These are phyloP conservation scores for Cytospora schulzeri DNA, from an alignment of 2,329 filamentous ascomycete species.

Conservation along the genomic window DNA sequence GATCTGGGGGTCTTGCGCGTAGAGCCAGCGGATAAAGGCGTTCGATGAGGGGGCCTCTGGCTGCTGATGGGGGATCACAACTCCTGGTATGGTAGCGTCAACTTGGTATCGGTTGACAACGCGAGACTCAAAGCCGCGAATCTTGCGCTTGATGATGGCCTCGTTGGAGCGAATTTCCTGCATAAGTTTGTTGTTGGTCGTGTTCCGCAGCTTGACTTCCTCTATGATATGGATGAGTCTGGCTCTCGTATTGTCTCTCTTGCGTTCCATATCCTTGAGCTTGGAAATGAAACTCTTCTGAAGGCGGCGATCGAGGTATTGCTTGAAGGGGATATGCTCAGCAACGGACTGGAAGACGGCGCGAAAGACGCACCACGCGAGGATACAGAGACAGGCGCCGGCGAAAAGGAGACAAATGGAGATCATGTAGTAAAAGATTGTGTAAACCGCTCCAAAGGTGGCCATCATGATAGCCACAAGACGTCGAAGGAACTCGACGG, in stretches of 20 bases:
- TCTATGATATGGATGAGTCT: background rate
- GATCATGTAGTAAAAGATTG: background rate
- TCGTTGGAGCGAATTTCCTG: constrained; percentile 9
- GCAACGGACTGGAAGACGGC: constrained; percentile 16
- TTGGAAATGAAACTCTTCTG: constrained; percentile 3
- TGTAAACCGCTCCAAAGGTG: background rate
- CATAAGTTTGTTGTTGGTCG: constrained; percentile 5
- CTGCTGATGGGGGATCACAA: background rate
- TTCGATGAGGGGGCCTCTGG: constrained; percentile 3
- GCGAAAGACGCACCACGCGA: constrained; percentile 16
- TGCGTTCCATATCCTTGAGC: constrained; percentile 4
- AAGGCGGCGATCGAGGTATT: constrained; percentile 7
- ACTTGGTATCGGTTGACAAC: background rate
- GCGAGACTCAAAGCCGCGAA: background rate
- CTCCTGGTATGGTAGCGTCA: background rate
- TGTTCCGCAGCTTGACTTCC: constrained; percentile 13
- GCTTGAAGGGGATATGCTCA: background rate
- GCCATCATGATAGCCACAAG: background rate
- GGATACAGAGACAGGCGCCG: background rate
- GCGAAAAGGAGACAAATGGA: background rate
- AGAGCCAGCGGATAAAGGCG: constrained; percentile 10
- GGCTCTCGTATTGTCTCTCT: constrained; percentile 1
- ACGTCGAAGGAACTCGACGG: constrained; percentile 1
- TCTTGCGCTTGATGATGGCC: constrained; percentile 1
- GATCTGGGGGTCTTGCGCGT: background rate